These are phyloP conservation scores for Yamadazyma kitorensis DNA, from an alignment of 805 yeast genomes.

Conservation along the genomic window DNA sequence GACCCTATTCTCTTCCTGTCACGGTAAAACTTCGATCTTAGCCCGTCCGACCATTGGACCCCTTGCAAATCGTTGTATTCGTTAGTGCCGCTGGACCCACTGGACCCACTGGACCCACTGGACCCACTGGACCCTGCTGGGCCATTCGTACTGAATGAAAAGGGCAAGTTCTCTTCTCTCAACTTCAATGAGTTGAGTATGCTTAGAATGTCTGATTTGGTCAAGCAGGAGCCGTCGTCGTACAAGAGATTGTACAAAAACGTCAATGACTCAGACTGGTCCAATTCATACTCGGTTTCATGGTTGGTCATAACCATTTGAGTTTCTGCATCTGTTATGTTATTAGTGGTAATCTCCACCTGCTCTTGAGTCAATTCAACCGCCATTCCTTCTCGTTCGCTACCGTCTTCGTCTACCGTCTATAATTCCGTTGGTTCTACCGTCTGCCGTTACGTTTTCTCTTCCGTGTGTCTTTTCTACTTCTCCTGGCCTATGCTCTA, in stretches of 20 bases:
- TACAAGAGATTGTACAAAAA: conserved; percentile 38
- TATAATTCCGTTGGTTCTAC: too few species aligned
- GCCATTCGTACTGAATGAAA: conserved; percentile 14
- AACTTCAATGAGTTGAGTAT: conserved; percentile 34
- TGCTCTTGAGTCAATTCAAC: too few species aligned
- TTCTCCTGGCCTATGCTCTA: too few species aligned
- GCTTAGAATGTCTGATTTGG: conserved; percentile 34
- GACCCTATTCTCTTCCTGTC: conserved; percentile 35
- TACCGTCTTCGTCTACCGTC: too few species aligned
- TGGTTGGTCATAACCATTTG: too few species aligned
- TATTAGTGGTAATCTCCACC: conserved; percentile 6
- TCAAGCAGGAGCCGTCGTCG: conserved; percentile 31
- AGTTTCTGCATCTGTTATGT: too few species aligned
- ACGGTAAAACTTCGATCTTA: conserved; percentile 27
- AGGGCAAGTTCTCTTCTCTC: conserved; percentile 35
- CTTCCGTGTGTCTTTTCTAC: too few species aligned
- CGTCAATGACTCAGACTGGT: conserved; percentile 39
- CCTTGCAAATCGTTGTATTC: conserved; percentile 33
- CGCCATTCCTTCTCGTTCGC: too few species aligned
- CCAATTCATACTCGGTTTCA: conserved; percentile 33
- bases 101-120: too few species aligned
- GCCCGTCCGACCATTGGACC: conserved; percentile 32
- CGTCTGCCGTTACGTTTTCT: too few species aligned
- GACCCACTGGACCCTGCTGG: too few species aligned
- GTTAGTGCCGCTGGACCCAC: neutral